Evolutionary conservation across 331 rosid species (phyloP), one percentile per base, ranked within the genome.

Genomic region (Quercus phellos): DNA sequence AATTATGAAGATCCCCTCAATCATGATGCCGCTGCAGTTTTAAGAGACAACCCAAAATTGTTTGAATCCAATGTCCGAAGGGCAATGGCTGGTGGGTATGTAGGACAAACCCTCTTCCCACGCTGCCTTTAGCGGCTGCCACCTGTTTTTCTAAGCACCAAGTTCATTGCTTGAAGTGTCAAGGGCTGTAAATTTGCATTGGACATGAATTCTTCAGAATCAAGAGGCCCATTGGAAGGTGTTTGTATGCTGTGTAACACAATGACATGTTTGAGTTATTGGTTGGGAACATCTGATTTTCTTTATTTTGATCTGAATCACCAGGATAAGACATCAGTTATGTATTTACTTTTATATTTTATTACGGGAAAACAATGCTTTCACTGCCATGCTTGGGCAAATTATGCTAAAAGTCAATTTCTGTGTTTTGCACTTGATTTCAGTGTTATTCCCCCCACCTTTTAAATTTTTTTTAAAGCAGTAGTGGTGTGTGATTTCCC

Each of bases 1-100:
- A 89, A 89, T 68, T 69, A 74, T 46, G 93, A 89, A 77, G 90
- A 84, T 72, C 93, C 93, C 68, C 88, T 89, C 58, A 88, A 88
- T 80, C 90, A 82, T 19, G 92, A 88, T 12, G 92, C 90, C 1
- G 92, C 92, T 34, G 87, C 87, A 2, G 88, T 88, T 51, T 79
- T 88, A 27, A 83, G 91, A 55, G 89, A 84, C 50, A 79, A 80
- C 73, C 86, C 89, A 0, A 83, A 89, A 84, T 19, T 83, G 81
- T 87, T 89, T 16, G 88, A 80, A 77, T 78, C 90, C 17, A 85
- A 89, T 35, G 91, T 87, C 80, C 76, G 90, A 77, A 77, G 89
- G 77, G 91, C 91, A 7, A 87, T 89, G 87, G 70, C 89, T 35
- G 88, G 91, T 67, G 93, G 89, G 17, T 89, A 87, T 73, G 85